These are phyloP conservation scores for Diphasiastrum complanatum DNA, from an alignment of 83 land plant species.

Conservation along the genomic window DNA sequence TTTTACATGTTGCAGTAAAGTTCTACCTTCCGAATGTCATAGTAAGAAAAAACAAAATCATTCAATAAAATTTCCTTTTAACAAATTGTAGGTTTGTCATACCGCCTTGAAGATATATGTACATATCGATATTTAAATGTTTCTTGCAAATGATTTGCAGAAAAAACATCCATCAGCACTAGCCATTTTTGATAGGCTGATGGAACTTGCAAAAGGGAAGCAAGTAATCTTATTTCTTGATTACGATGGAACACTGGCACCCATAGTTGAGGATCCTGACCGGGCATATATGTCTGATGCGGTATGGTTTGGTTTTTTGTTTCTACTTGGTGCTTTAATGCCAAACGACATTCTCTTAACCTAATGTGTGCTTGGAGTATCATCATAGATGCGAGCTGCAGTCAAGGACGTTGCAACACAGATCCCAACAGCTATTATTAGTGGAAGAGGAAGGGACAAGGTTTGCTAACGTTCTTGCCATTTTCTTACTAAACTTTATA, in stretches of 20 bases:
- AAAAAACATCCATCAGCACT: conserved; percentile 1
- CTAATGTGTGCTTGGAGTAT: background rate
- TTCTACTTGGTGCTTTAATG: background rate
- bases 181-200: background rate
- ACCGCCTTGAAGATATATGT: background rate
- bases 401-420: background rate
- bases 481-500: too few species aligned
- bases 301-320: too few species aligned
- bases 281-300: background rate
- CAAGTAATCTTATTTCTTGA: conserved; percentile 2
- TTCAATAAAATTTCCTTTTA: background rate
- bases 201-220: conserved; percentile 1
- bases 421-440: background rate
- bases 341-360: background rate
- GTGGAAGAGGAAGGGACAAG: conserved; percentile 5
- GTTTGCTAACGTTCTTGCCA: too few species aligned
- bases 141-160: too few species aligned
- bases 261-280: conserved; percentile 8
- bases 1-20: background rate
- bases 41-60: background rate
- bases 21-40: background rate
- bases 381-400: background rate
- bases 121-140: background rate
- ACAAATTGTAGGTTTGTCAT: too few species aligned
- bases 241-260: conserved; percentile 7